Conservation (phyloP, 2,329 filamentous ascomycete genomes). For the Acrodontium crateriforme region DNA sequence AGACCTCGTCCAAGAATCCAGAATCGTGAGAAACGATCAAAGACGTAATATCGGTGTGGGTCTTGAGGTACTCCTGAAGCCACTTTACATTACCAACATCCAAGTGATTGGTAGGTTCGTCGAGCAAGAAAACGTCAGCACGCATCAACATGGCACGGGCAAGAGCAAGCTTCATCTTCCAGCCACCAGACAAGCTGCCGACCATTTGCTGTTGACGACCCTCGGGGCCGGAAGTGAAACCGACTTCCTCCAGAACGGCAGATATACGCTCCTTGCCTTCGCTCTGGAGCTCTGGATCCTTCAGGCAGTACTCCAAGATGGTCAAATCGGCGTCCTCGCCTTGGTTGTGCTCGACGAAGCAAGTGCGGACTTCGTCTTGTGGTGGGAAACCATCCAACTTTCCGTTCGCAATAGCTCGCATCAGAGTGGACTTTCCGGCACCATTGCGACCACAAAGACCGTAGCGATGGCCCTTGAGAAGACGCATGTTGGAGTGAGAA, state of each 20-base stretch:
- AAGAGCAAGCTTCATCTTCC: slow-evolving; percentile 99
- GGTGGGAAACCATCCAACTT: slow-evolving; percentile 95
- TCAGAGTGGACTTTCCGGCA: slow-evolving; percentile 96
- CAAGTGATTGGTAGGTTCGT: slow-evolving; percentile 98
- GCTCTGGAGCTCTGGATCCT: slow-evolving; percentile 72
- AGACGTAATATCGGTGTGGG: slow-evolving; percentile 91
- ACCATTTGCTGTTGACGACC: slow-evolving; percentile 82
- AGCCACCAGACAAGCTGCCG: slow-evolving; percentile 89
- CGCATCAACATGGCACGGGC: slow-evolving; percentile 92
- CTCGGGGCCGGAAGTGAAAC: slow-evolving; percentile 80
- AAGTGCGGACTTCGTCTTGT: slow-evolving; percentile 83
- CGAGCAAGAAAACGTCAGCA: slow-evolving; percentile 89
- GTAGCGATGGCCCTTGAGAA: slow-evolving; percentile 93
- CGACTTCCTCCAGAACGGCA: slow-evolving; percentile 75
- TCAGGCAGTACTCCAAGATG: slow-evolving; percentile 83
- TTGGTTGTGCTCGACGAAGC: slow-evolving; percentile 98
- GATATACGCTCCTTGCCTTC: slow-evolving; percentile 72
- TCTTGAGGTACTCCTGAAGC: slow-evolving; percentile 89
- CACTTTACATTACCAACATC: slow-evolving; percentile 94
- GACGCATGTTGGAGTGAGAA: slow-evolving; percentile 85
- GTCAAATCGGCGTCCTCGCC: slow-evolving; percentile 93
- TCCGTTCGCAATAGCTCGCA: slow-evolving; percentile 88
- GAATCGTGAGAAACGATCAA: slow-evolving; percentile 99
- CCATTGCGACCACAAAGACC: slow-evolving; percentile 95
- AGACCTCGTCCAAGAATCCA: slow-evolving; percentile 89